Base-by-base conservation (phyloP, 140 eudicot species). In the Stevia rebaudiana region DNA sequence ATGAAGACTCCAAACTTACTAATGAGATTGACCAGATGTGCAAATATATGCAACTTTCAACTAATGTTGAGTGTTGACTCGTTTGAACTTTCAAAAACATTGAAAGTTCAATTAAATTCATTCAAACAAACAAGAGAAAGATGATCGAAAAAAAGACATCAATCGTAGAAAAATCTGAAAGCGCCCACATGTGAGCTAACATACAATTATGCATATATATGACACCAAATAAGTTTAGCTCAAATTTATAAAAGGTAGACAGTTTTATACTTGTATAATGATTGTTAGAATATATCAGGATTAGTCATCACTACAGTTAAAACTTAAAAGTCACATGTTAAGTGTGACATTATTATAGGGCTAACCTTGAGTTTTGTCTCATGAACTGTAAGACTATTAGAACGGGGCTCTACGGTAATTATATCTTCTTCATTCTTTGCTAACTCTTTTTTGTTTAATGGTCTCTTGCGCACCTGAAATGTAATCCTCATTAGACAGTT, bases 401-500 rank as follows among this genome's bases (percentile, higher is more conserved):
- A 75, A 52, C 71, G 79, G 56, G 89, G 65, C 42, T 85, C 81
- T 6, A 86, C 69, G 36, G 81, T 81, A 33, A 88, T 74, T 53
- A 92, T 92, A 80, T 92, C 98, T 72, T 92, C 98, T 79, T 92
- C 98, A 24, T 83, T 92, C 84, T 85, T 88, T n/a, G 95, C 77
- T 44, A 92, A 71, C 83, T 92, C 98, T 71, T 83, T 92, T 70
- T 92, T 92, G 81, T 92, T 92, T 31, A 88, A 81, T 11, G 98
- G 98, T 66, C 98, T 85, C 79, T 92, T 92, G 22, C 98, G 88
- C 79, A 92, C 98, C 98, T 92, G 84, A 50, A 73, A 80, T 30
- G 36, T 75, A 35, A 55, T 48, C 70, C 74, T 25, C 8, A 53
- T 72, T 22, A 47, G 1, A 11, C 21, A 18, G 7, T 43, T 54